Conservation (phyloP, 768 basidiomycete genomes). For the Hygrocybe punicea region DNA sequence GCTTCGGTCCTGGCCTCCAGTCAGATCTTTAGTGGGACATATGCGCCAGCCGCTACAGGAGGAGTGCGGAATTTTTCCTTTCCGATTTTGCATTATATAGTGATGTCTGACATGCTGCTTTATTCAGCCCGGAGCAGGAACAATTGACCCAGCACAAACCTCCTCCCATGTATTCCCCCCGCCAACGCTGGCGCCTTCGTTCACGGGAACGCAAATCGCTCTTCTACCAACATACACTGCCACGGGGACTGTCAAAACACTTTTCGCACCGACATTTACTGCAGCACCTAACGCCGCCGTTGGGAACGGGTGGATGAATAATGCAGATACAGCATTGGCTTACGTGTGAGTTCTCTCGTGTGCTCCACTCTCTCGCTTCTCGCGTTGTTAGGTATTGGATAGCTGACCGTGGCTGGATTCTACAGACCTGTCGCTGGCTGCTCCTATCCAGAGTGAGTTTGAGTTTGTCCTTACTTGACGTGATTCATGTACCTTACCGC, state of each 20-base stretch:
- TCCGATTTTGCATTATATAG: slow-evolving; percentile 3
- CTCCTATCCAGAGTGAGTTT: slow-evolving; percentile 52
- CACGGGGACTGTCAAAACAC: slow-evolving; percentile 60
- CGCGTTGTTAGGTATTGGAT: neutral
- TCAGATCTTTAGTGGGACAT: slow-evolving; percentile 49
- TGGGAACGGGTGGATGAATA: slow-evolving; percentile 76
- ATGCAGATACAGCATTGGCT: slow-evolving; percentile 56
- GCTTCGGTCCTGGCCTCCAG: slow-evolving; percentile 38
- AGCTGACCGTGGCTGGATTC: slow-evolving; percentile 7
- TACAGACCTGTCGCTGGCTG: slow-evolving; percentile 56
- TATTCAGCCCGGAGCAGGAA: slow-evolving; percentile 51
- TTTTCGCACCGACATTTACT: slow-evolving; percentile 62
- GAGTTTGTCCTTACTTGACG: neutral
- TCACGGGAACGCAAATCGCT: slow-evolving; percentile 50
- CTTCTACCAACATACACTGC: slow-evolving; percentile 68
- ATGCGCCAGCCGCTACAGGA: slow-evolving; percentile 68
- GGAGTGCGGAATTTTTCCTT: slow-evolving; percentile 37
- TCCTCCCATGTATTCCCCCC: slow-evolving; percentile 63
- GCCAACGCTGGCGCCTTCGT: slow-evolving; percentile 49
- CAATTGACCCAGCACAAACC: slow-evolving; percentile 51
- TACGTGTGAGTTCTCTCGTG: slow-evolving; percentile 42
- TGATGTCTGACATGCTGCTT: slow-evolving; percentile 1
- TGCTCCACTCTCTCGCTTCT: neutral
- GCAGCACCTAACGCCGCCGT: slow-evolving; percentile 48
- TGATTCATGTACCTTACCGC: too few species aligned